Base-by-base conservation (phyloP, 352 stramenopile genomes). In the Phytopythium cucurbitacearum region DNA sequence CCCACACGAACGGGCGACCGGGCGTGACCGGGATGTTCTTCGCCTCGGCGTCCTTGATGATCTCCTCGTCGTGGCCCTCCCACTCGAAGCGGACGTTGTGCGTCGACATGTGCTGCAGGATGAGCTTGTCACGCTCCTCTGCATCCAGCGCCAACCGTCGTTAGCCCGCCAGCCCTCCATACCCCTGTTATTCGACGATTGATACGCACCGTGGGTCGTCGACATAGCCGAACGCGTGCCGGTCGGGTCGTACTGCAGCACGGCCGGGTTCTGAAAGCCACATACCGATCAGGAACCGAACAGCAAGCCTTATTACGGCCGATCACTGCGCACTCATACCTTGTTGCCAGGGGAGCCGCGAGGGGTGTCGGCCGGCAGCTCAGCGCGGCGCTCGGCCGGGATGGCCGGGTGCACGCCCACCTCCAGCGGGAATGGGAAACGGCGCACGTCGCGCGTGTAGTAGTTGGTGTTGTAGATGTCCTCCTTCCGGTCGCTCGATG, bases 381-480 rank as follows among this genome's bases (percentile, higher is more conserved):
- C 64, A 3, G 67, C 74, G 40, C 65, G 76, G 66, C 81, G 72
- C 52, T 76, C 62, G 37, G 73, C 49, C 10, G 69, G 73, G 34
- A 94, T 69, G 47, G 80, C 85, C 42, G 84, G 84, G 67, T 94
- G 84, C 61, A 91, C 64, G 51, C 76, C 82, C 49, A 90, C 74
- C 34, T 87, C 72, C 13, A 72, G 70, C 36, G 83, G 71, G 62
- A 68, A 72, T 35, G 64, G 64, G 59, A 91, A 87, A 61, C 84
- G 77, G 48, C 80, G 79, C 44, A 88, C 77, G 60, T 96, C 86
- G 56, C 86, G 82, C 74, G 85, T 94, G 70, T 96, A 96, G 78
- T 94, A 96, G 40, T 94, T 65, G 40, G 62, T 96, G 64, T 90
- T 91, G 79, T 95, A 96, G 46, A 92, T 55, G 57, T 68, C 73